Evolutionary conservation across 2,329 filamentous ascomycete species (phyloP), one percentile per base, ranked within the genome.

Genomic region (Aspergillus tamarii): DNA sequence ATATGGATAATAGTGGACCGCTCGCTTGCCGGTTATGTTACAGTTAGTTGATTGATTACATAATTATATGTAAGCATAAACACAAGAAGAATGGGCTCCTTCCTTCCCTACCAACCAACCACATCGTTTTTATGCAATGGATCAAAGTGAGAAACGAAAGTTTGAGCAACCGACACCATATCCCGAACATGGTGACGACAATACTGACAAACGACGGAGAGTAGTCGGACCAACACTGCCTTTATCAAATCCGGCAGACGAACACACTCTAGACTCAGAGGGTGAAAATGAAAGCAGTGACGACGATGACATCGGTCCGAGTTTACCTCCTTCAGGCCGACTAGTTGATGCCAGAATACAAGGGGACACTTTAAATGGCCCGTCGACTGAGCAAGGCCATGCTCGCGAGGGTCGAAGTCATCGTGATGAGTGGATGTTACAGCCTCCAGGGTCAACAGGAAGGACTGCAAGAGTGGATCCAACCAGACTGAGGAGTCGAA

Each of bases 381-480:
- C 73, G 75, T 60, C 54, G 34, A 54, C n/a, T 19, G n/a, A 50
- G 23, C 39, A 48, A 43, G 43, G 34, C 2, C 7, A 19, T 23
- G 32, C 21, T 28, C n/a, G 16, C 50, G 16, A 58, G 48, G 43
- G 19, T 57, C 16, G 71, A 83, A 39, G 71, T 76, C 9, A 90
- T 74, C 89, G 94, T 71, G 94, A 96, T 81, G 89, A 92, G 72
- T 94, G 91, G 91, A 94, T 94, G 91, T 83, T 93, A 54, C 85
- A 87, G 1, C 91, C 91, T 1, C 91, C 91, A 0, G 81, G 83
- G 2, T 78, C 83, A 26, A 77, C 76, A 72, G 83, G 79, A 74
- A 82, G 73, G 82, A 81, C 80, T 74, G 86, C 86, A 67, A 80
- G 91, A 76, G 81, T 91, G 69, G 94, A 97, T 78, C 92, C 94